Evolutionary conservation across 2,329 filamentous ascomycete species (phyloP).

Genomic region (Xylaria hypoxylon): DNA sequence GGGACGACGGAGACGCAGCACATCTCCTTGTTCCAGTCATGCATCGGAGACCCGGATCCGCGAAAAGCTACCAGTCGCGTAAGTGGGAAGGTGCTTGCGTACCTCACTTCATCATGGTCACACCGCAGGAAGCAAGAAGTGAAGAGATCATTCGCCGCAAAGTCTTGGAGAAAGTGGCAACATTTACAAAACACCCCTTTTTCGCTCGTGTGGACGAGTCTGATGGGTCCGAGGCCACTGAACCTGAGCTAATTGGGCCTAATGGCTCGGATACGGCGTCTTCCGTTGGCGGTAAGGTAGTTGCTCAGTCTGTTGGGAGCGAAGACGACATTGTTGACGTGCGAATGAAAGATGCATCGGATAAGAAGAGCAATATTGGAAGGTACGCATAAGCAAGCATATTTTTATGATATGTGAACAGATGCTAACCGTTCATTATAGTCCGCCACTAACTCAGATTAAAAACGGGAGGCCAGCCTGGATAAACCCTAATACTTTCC

Average conservation of each 20-base stretch:
- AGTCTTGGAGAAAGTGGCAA: constrained; percentile 78
- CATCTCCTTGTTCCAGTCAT: constrained; percentile 77
- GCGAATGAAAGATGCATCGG: constrained; percentile 76
- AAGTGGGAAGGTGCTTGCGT: constrained; percentile 48
- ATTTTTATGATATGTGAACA: constrained; percentile 1
- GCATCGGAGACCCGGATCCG: constrained; percentile 63
- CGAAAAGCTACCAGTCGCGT: constrained; percentile 50
- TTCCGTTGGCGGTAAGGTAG: constrained; percentile 72
- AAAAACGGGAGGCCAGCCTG: constrained; percentile 65
- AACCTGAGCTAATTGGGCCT: constrained; percentile 77
- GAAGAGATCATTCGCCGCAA: constrained; percentile 83
- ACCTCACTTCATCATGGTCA: constrained; percentile 81
- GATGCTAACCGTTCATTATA: constrained; percentile 50
- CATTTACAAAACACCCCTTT: constrained; percentile 77
- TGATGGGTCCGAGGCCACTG: constrained; percentile 64
- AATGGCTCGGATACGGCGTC: constrained; percentile 69
- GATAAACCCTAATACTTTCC: constrained; percentile 64
- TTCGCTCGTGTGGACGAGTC: constrained; percentile 65
- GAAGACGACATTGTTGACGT: constrained; percentile 94
- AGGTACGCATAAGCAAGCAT: constrained; percentile 45
- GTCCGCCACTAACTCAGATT: constrained; percentile 55
- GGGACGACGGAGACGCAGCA: constrained; percentile 72
- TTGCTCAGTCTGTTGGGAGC: constrained; percentile 82
- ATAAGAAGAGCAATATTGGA: constrained; percentile 50
- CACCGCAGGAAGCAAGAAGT: constrained; percentile 73